phyloP scores from a whole-genome alignment of 2,329 filamentous ascomycete species.

The Cadophora gregata region DNA sequence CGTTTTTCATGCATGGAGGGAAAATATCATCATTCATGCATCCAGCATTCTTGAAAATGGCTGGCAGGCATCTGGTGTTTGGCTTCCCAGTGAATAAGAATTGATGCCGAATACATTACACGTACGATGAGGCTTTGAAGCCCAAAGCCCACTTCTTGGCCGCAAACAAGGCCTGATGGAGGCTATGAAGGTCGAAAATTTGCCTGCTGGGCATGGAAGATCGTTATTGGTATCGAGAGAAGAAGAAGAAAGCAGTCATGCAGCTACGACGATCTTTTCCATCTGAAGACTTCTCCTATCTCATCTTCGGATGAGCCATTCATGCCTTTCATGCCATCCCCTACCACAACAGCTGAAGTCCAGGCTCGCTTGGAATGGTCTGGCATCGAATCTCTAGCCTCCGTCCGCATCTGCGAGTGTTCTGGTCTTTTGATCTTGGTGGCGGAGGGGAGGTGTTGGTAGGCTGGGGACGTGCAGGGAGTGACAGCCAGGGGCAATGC shows the following conservation, averaged over 20 bases:
- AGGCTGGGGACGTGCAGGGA: not conserved
- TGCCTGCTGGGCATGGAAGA: not conserved
- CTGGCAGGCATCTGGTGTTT: not conserved
- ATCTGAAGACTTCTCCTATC: conserved; percentile 1
- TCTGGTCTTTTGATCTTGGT: not conserved
- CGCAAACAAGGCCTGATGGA: conserved; percentile 3
- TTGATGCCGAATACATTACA: conserved; percentile 1
- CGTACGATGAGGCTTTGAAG: not conserved
- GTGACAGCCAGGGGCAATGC: conserved; percentile 3
- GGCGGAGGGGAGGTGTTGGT: conserved; percentile 8
- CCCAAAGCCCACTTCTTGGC: not conserved
- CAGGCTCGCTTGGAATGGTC: not conserved
- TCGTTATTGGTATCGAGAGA: not conserved
- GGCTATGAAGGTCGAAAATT: not conserved
- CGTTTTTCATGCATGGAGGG: conserved; percentile 8
- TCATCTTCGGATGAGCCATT: not conserved
- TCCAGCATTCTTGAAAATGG: conserved; percentile 1
- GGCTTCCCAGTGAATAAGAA: not conserved
- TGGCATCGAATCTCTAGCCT: not conserved
- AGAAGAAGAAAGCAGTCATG: not conserved
- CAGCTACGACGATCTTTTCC: conserved; percentile 1
- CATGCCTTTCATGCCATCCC: too few species aligned
- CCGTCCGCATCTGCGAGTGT: not conserved
- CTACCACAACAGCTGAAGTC: not conserved
- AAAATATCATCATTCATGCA: conserved; percentile 6